Percentiles rank a stretch among this genome's conserved stretches.
Conservation (phyloP, 805 yeast genomes). For the Sugiyamaella mastotermitis region DNA sequence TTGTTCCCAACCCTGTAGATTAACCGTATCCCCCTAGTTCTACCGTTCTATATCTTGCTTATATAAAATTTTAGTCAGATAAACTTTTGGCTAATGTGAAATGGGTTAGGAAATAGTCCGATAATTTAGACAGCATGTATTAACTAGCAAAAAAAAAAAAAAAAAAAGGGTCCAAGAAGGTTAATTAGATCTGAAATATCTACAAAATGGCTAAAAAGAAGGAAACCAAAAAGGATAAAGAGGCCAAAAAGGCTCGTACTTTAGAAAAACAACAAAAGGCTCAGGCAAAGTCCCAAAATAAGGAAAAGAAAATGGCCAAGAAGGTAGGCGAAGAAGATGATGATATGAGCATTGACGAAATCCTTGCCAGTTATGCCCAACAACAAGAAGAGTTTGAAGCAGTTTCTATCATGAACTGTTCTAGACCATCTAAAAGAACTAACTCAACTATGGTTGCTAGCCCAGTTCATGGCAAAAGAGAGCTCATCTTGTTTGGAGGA, state of each 20-base stretch:
- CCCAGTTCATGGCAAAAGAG: slow-evolving; percentile 70
- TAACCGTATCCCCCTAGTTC: neutral
- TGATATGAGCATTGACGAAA: slow-evolving; percentile 79
- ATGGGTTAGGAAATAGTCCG: neutral
- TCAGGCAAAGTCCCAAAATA: slow-evolving; percentile 62
- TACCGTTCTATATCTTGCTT: neutral
- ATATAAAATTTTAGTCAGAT: too few species aligned
- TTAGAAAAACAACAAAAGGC: slow-evolving; percentile 80
- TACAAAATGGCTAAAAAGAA: slow-evolving; percentile 76
- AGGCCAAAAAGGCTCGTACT: slow-evolving; percentile 82
- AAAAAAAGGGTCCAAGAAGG: neutral
- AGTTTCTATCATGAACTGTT: slow-evolving; percentile 51
- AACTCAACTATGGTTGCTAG: slow-evolving; percentile 71
- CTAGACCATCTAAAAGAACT: slow-evolving; percentile 61
- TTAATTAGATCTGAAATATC: neutral
- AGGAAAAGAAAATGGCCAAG: slow-evolving; percentile 67
- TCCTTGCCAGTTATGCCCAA: slow-evolving; percentile 66
- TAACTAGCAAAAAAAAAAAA: neutral
- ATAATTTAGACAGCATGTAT: neutral
- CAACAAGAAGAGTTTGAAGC: slow-evolving; percentile 78
- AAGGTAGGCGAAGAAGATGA: slow-evolving; percentile 80
- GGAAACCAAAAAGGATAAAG: slow-evolving; percentile 83
- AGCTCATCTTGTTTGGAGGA: slow-evolving; percentile 85
- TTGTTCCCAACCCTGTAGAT: neutral
- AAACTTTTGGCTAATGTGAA: too few species aligned